A percentile compares a stretch with the other conserved stretches of the same genome.
Conservation (phyloP, 192 early-diverging fungal species). For the Coemansia sp. region DNA sequence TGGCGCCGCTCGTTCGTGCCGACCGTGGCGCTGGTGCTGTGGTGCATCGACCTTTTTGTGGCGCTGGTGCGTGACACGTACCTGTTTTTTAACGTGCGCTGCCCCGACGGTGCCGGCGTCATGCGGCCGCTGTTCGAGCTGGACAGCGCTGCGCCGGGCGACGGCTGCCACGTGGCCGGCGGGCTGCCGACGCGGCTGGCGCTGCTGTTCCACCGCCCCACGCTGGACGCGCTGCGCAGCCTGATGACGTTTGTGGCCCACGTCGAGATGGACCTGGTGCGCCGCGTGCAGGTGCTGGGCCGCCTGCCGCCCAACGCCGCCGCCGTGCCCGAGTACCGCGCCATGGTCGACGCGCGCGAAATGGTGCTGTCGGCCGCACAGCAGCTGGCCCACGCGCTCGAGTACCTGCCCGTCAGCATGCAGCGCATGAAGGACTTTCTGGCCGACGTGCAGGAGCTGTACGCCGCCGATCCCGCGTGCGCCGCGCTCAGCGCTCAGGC, state of each 20-base stretch:
- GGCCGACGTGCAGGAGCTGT: slow-evolving; percentile 40
- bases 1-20: slow-evolving; percentile 42
- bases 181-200: slow-evolving; percentile 40
- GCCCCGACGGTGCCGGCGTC: slow-evolving; percentile 32
- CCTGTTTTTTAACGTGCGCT: slow-evolving; percentile 46
- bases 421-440: slow-evolving; percentile 47
- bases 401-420: slow-evolving; percentile 48
- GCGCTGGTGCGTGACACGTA: slow-evolving; percentile 51
- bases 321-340: slow-evolving; percentile 25
- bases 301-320: slow-evolving; percentile 38
- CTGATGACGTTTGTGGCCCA: slow-evolving; percentile 42
- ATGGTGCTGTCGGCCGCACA: slow-evolving; percentile 49
- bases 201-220: slow-evolving; percentile 48
- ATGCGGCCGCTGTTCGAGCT: slow-evolving; percentile 41
- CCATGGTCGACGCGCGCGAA: slow-evolving; percentile 24
- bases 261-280: slow-evolving; percentile 30
- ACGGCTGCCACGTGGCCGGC: slow-evolving; percentile 28
- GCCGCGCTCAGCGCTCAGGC: slow-evolving; percentile 36
- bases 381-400: slow-evolving; percentile 51
- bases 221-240: slow-evolving; percentile 44
- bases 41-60: slow-evolving; percentile 50
- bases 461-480: slow-evolving; percentile 43
- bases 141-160: slow-evolving; percentile 5
- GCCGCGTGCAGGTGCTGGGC: slow-evolving; percentile 34
- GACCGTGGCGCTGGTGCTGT: slow-evolving; percentile 46